Conservation (phyloP, 805 yeast species). For the Wickerhamiella australiensis region DNA sequence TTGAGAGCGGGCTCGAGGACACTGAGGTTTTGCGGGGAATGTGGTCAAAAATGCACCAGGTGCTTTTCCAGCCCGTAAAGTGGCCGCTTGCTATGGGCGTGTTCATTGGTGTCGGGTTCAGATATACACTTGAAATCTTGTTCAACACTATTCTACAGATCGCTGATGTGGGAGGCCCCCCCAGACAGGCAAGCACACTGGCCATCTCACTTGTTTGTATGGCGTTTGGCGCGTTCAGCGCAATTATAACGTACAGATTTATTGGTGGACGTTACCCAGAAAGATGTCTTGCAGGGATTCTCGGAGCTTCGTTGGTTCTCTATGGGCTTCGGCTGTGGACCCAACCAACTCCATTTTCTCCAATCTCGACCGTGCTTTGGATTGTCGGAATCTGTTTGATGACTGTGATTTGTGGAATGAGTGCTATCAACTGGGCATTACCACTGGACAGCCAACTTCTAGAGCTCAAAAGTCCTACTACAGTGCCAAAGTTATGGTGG, state of each 20-base stretch:
- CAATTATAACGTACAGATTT: slow-evolving; percentile 15
- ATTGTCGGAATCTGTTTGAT: slow-evolving; percentile 7
- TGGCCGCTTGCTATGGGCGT: slow-evolving; percentile 17
- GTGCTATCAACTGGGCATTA: slow-evolving; percentile 4
- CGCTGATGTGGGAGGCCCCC: slow-evolving; percentile 17
- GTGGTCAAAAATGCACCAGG: slow-evolving; percentile 22
- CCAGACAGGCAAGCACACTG: not conserved
- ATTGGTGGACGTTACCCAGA: slow-evolving; percentile 17
- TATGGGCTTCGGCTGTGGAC: slow-evolving; percentile 8
- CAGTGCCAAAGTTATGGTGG: slow-evolving; percentile 6
- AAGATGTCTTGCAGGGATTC: not conserved
- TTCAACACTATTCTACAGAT: slow-evolving; percentile 16
- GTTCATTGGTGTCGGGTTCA: slow-evolving; percentile 17
- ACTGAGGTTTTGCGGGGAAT: slow-evolving; percentile 21
- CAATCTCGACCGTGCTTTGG: slow-evolving; percentile 4
- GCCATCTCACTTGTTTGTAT: slow-evolving; percentile 9
- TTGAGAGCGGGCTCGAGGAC: slow-evolving; percentile 20
- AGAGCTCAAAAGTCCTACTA: not conserved
- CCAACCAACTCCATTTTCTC: slow-evolving; percentile 6
- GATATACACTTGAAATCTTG: slow-evolving; percentile 4
- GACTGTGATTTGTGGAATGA: slow-evolving; percentile 8
- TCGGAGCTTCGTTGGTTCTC: not conserved
- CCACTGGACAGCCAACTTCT: slow-evolving; percentile 3
- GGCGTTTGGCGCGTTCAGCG: slow-evolving; percentile 17
- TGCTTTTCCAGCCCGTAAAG: slow-evolving; percentile 20